phyloP scores from a whole-genome alignment of 2,329 filamentous ascomycete genomes.

The Cordyceps militaris region DNA sequence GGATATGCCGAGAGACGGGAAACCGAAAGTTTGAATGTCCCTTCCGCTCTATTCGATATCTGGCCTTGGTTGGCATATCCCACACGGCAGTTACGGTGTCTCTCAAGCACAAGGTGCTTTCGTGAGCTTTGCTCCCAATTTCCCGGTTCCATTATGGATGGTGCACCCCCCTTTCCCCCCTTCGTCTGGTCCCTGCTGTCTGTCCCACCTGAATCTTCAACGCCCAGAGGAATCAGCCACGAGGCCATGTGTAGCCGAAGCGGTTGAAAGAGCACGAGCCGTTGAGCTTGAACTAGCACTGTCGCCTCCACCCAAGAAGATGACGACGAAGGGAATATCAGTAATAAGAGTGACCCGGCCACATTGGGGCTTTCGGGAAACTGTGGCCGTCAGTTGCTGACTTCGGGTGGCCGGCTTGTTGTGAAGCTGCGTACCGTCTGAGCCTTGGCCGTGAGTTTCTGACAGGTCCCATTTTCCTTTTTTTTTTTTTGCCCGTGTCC shows the following conservation, averaged over 20 bases:
- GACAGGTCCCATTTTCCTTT: not conserved
- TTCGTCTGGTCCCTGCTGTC: not conserved
- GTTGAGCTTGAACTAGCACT: not conserved
- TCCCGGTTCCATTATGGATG: not conserved
- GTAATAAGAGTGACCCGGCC: not conserved
- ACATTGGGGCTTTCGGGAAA: not conserved
- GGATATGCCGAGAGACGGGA: not conserved
- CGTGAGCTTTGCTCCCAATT: not conserved
- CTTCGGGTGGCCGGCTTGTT: not conserved
- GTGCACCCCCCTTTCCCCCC: not conserved
- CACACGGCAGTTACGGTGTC: not conserved
- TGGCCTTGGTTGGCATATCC: not conserved
- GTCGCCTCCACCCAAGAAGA: not conserved
- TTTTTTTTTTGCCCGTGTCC: not conserved
- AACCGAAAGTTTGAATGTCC: not conserved
- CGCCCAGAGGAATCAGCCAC: not conserved
- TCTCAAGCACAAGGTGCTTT: not conserved
- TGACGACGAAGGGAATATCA: not conserved
- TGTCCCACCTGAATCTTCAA: not conserved
- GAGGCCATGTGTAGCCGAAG: not conserved
- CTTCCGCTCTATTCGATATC: not conserved
- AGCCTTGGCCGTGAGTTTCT: not conserved
- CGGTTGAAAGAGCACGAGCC: not conserved
- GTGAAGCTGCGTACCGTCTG: not conserved
- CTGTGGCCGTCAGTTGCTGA: not conserved